phyloP scores from a whole-genome alignment of 2,329 filamentous ascomycete genomes.

The Diplocarpon mali region DNA sequence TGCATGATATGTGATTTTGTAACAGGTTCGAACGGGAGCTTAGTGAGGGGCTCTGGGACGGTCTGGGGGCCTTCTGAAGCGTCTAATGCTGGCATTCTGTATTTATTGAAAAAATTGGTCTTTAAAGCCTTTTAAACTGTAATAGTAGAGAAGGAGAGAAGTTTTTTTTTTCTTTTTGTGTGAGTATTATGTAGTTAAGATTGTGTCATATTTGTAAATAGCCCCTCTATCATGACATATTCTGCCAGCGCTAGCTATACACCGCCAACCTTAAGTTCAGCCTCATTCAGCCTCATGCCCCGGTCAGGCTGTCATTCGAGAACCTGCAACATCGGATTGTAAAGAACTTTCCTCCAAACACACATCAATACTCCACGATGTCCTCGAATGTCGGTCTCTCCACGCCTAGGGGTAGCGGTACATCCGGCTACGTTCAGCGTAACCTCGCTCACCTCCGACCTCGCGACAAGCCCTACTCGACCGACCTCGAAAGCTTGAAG shows the following conservation, averaged over 20 bases:
- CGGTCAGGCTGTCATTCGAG: too few relatives aligned
- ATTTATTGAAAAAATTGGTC: neutral
- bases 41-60: slow-evolving; percentile 21
- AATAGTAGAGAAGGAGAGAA: neutral
- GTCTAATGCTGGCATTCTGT: slow-evolving; percentile 23
- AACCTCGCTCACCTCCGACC: slow-evolving; percentile 83
- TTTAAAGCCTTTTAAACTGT: neutral
- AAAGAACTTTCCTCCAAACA: neutral
- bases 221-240: slow-evolving; percentile 5
- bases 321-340: too few relatives aligned
- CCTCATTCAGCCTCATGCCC: too few relatives aligned
- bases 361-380: slow-evolving; percentile 42
- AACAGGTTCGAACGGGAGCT: slow-evolving; percentile 68
- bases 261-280: slow-evolving; percentile 9
- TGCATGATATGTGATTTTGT: slow-evolving; percentile 81
- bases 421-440: slow-evolving; percentile 93
- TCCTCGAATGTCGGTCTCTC: slow-evolving; percentile 94
- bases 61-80: slow-evolving; percentile 3
- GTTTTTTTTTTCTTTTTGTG: too few relatives aligned
- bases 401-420: slow-evolving; percentile 88
- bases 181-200: neutral
- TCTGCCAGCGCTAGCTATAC: slow-evolving; percentile 11
- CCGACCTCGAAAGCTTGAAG: slow-evolving; percentile 55
- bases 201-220: slow-evolving; percentile 6
- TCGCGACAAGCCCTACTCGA: slow-evolving; percentile 66